Base-by-base conservation (phyloP, 1,284 basidiomycete species). In the Cryptococcus sp. region DNA sequence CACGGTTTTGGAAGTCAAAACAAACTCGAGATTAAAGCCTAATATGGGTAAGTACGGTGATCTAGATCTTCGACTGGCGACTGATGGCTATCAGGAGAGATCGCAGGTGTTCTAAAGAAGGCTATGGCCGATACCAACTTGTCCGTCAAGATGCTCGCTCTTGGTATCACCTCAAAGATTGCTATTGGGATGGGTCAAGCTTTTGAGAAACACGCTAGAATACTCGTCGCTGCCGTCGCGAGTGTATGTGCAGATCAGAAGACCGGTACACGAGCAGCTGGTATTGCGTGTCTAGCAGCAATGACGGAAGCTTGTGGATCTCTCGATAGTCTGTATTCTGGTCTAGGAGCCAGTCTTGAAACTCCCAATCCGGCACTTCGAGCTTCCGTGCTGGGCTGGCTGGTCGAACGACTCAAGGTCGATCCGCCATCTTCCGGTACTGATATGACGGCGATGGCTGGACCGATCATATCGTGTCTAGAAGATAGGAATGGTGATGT, bases 171-270 rank as follows among this genome's bases (percentile, higher is more conserved):
- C 52, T 82, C 86, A 43, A 88, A 90, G 48, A 87, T 98, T 58
- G 92, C 96, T 2, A 84, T 82, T 0, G 94, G 90, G 1, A 97
- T 98, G 91, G 92, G 92, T 49, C 91, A 88, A 69, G 84, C 89
- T 0, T 98, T 99, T 70, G 95, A 98, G 65, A 94, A 90, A 71
- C 83, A 95, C 64, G 83, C 84, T 4, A 85, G 86, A 32, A 80
- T 90, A 48, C 88, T 94, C 63, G 83, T 85, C 8, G 77, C 85
- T 0, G 85, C 94, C 0, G 82, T 98, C 7, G 85, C 87, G 2
- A 87, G 87, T 31, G 90, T 94, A 4, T 82, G 98, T 5, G 84
- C 94, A 5, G 96, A 99, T 71, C 91, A 95, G 72, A 98, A 98
- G 76, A 86, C 88, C 2, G 86, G 86, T 5, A 87, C 93, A 38